A percentile compares a stretch with the other conserved stretches of the same genome.
These are phyloP conservation scores for Cercospora sojina DNA, from an alignment of 2,329 filamentous ascomycete genomes.

Conservation along the genomic window DNA sequence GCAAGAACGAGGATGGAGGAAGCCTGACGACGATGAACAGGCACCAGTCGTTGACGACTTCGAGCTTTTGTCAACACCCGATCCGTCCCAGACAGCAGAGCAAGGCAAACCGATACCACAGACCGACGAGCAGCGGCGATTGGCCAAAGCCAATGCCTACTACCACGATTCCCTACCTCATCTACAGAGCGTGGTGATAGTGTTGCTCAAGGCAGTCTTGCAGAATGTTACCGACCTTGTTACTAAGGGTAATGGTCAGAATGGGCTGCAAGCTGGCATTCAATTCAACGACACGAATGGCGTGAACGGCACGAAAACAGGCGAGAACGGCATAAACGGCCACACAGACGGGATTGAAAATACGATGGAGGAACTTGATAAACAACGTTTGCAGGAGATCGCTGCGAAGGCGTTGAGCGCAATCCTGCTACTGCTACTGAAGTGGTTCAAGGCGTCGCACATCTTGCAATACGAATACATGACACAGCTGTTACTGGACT, in stretches of 20 bases:
- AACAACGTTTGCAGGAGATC: slow-evolving; percentile 78
- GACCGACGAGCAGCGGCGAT: slow-evolving; percentile 32
- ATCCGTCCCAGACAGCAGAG: slow-evolving; percentile 37
- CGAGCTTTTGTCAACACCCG: slow-evolving; percentile 28
- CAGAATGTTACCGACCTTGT: slow-evolving; percentile 85
- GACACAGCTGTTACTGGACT: slow-evolving; percentile 88
- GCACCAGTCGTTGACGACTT: slow-evolving; percentile 38
- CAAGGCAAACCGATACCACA: slow-evolving; percentile 30
- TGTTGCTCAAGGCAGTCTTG: slow-evolving; percentile 83
- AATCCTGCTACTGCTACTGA: slow-evolving; percentile 79
- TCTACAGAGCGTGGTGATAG: slow-evolving; percentile 88
- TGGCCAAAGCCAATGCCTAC: slow-evolving; percentile 68
- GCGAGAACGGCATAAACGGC: slow-evolving; percentile 40
- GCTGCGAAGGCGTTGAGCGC: slow-evolving; percentile 89
- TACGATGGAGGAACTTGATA: slow-evolving; percentile 71
- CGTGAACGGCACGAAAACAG: slow-evolving; percentile 36
- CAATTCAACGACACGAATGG: slow-evolving; percentile 39
- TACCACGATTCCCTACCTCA: slow-evolving; percentile 79
- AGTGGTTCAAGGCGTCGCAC: slow-evolving; percentile 96
- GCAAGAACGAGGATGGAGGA: slow-evolving; percentile 85
- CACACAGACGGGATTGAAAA: slow-evolving; percentile 32
- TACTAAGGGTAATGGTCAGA: slow-evolving; percentile 54
- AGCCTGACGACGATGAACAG: slow-evolving; percentile 41
- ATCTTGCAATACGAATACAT: slow-evolving; percentile 95
- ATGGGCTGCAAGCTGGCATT: slow-evolving; percentile 51